Evolutionary conservation across 2,329 filamentous ascomycete species (phyloP).

Genomic region (Acarospora socialis): DNA sequence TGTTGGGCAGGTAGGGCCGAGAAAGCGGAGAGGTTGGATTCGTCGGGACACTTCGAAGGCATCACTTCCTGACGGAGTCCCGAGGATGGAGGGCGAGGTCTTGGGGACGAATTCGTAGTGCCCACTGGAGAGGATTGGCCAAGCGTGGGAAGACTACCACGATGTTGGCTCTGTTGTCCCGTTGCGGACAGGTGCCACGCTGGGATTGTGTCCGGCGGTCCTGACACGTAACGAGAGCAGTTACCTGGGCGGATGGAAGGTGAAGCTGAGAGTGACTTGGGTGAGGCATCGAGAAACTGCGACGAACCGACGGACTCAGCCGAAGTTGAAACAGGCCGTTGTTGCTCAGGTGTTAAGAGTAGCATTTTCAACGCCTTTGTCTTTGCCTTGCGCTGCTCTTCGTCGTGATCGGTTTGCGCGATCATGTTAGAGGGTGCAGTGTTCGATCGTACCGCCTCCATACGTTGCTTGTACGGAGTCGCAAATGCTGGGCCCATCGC

Average conservation of each 20-base stretch:
- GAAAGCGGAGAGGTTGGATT: constrained; percentile 7
- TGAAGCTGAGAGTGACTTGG: constrained; percentile 4
- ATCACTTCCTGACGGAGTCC: constrained; percentile 21
- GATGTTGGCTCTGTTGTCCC: constrained; percentile 11
- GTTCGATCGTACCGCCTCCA: constrained; percentile 28
- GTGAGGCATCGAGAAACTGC: constrained; percentile 3
- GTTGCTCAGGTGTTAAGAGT: constrained; percentile 28
- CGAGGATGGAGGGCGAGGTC: constrained; percentile 19
- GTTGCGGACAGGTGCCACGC: background rate
- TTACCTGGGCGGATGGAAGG: constrained; percentile 2
- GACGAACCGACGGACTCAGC: background rate
- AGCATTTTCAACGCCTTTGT: constrained; percentile 32
- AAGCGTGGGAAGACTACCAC: background rate
- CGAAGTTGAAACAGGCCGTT: constrained; percentile 22
- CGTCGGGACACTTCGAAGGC: constrained; percentile 13
- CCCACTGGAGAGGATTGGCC: constrained; percentile 15
- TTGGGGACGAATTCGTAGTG: constrained; percentile 15
- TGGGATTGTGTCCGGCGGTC: background rate
- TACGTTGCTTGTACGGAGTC: constrained; percentile 36
- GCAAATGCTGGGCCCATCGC: constrained; percentile 54
- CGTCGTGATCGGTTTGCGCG: constrained; percentile 18
- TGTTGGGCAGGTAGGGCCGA: constrained; percentile 16
- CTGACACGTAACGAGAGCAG: background rate
- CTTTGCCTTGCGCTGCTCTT: constrained; percentile 29
- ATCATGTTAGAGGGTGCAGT: constrained; percentile 21